Evolutionary conservation across 1,284 basidiomycete species (phyloP).

Genomic region (Pterula multifida): DNA sequence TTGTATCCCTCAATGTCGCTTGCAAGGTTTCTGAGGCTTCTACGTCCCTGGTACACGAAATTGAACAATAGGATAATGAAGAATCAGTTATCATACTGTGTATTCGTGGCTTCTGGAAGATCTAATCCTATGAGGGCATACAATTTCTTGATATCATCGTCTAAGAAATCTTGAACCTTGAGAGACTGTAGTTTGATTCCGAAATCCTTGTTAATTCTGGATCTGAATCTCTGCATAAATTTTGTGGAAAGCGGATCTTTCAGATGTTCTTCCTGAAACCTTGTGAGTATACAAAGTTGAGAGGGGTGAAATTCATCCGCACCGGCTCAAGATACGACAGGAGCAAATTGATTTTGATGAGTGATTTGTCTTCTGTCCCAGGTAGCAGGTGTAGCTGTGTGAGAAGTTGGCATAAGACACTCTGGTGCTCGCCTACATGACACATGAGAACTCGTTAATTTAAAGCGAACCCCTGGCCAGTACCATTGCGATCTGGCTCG

Average conservation of each 20-base stretch:
- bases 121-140: background rate
- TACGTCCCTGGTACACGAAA: too few relatives aligned
- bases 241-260: background rate
- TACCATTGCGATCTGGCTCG: slow-evolving; percentile 29
- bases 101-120: background rate
- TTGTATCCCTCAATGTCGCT: too few relatives aligned
- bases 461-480: too few relatives aligned
- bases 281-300: background rate
- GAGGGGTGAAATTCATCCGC: background rate
- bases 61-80: too few relatives aligned
- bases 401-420: slow-evolving; percentile 71
- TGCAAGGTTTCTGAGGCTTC: too few relatives aligned
- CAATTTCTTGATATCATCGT: background rate
- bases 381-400: slow-evolving; percentile 69
- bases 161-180: background rate
- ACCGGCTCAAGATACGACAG: slow-evolving; percentile 14
- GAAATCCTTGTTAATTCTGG: background rate
- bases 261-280: background rate
- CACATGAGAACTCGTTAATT: too few relatives aligned
- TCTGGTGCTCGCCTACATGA: slow-evolving; percentile 73
- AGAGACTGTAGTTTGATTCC: background rate
- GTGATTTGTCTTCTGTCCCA: slow-evolving; percentile 45
- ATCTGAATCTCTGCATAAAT: background rate
- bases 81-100: too few relatives aligned
- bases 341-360: slow-evolving; percentile 54